phyloP scores from a whole-genome alignment of 129 eudicot species.

The Chrysanthemum lavandulifolium region DNA sequence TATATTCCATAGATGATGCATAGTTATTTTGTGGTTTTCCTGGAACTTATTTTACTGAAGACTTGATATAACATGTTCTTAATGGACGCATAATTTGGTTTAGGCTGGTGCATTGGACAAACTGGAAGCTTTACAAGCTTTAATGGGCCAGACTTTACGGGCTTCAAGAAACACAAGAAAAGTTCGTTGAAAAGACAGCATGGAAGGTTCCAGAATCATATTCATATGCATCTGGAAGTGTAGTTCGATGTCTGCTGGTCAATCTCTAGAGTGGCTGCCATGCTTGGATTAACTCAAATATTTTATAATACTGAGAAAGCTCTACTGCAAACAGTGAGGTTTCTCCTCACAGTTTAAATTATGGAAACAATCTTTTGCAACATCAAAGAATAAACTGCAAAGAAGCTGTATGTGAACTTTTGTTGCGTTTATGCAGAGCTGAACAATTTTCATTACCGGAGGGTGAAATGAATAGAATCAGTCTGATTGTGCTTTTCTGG shows the following conservation, averaged over 20 bases:
- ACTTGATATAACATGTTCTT: not conserved
- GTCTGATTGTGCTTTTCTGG: no score
- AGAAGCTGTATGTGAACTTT: not conserved
- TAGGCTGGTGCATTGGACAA: slow-evolving; percentile 96
- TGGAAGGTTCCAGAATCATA: slow-evolving; percentile 84
- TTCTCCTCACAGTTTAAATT: not conserved
- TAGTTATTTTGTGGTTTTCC: not conserved
- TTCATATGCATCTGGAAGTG: slow-evolving; percentile 55
- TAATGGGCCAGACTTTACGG: slow-evolving; percentile 98
- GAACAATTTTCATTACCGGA: not conserved
- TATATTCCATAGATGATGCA: not conserved
- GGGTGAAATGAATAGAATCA: no score
- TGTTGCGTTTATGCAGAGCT: not conserved
- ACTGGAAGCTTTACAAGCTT: slow-evolving; percentile 93
- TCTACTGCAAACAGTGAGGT: not conserved
- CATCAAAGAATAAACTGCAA: not conserved
- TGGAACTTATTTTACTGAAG: not conserved
- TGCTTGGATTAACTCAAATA: slow-evolving; percentile 17
- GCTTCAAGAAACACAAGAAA: slow-evolving; percentile 76
- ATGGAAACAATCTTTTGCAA: not conserved
- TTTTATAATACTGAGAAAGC: not conserved
- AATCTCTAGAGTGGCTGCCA: slow-evolving; percentile 81
- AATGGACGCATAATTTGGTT: not conserved
- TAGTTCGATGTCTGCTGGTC: slow-evolving; percentile 91
- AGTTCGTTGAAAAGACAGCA: slow-evolving; percentile 53